Evolutionary conservation across 768 basidiomycete species (phyloP).

Genomic region (Botryobasidium botryosum): DNA sequence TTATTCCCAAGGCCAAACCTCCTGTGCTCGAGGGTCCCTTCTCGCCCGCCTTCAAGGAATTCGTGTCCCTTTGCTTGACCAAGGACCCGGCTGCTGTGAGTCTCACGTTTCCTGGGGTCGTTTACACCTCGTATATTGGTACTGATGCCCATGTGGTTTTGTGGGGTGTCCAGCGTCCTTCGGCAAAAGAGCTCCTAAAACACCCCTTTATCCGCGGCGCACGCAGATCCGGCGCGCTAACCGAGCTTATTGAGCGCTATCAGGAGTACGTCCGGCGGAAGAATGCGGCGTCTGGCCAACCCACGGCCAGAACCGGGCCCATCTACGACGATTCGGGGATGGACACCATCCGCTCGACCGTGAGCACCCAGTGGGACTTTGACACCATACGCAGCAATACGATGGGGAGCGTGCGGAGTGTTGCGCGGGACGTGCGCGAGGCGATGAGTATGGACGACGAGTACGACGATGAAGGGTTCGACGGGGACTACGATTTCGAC

Average conservation of each 20-base stretch:
- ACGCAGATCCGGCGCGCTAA: constrained; percentile 64
- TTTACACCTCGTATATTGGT: neutral
- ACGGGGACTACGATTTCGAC: neutral
- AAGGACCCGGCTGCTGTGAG: constrained; percentile 74
- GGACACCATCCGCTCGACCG: constrained; percentile 24
- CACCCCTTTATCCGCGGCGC: constrained; percentile 85
- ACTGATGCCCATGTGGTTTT: constrained; percentile 8
- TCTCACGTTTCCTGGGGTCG: neutral
- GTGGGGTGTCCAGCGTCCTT: constrained; percentile 47
- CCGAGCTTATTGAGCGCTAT: constrained; percentile 77
- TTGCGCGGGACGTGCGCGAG: constrained; percentile 45
- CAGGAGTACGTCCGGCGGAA: constrained; percentile 46
- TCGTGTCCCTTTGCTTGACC: constrained; percentile 74
- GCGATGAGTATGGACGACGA: constrained; percentile 22
- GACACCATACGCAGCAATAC: constrained; percentile 56
- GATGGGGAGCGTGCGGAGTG: constrained; percentile 36
- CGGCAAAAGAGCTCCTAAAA: constrained; percentile 81
- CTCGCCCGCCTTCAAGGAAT: constrained; percentile 79
- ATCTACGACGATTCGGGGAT: constrained; percentile 3
- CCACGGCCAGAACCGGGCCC: constrained; percentile 13
- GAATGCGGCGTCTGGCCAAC: constrained; percentile 27
- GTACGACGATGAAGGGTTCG: constrained; percentile 2
- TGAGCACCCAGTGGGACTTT: constrained; percentile 92
- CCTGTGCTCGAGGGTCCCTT: constrained; percentile 81
- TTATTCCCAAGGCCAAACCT: constrained; percentile 93